Base-by-base conservation (phyloP, 495 filamentous ascomycete genomes). In the Hypoxylon trugodes region DNA sequence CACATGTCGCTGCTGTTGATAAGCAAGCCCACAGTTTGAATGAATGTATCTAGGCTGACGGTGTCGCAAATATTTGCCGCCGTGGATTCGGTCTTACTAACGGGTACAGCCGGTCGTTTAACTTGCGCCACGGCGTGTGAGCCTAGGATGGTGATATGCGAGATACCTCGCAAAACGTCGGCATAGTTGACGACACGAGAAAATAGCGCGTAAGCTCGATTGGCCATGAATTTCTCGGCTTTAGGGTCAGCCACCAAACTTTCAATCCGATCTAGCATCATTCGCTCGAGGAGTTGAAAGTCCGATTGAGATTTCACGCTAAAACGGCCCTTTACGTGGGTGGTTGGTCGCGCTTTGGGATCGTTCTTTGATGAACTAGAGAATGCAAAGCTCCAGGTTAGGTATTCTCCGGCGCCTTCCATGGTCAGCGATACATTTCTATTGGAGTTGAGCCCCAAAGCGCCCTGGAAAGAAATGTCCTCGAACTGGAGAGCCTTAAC, bases 21-120 rank as follows among this genome's bases (percentile, higher is more conserved):
- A 3, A 73, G 55, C 2, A 78, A 52, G 10, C 76, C 74, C 2
- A 67, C 70, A 12, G 75, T 72, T 58, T 78, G 72, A 10, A 79
- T 68, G 51, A 76, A 75, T 0, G 30, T 67, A 37, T 78, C 76
- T 24, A 74, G 32, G 3, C 65, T 37, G 6, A 77, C 57, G 0
- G 70, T 53, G 26, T 76, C 68, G 35, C 49, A 61, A 19, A 37
- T 36, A 54, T 66, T 36, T 0, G 30, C 51, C 4, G 51, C 72
- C 6, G 69, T 70, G 40, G 65, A 64, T 26, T 74, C 66, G 1
- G 57, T 53, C 1, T 26, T 32, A 40, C 33, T 45, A 7, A 52
- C 43, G 10, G 32, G 6, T 18, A 18, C 19, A 26, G 25, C 10
- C 6, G 51, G 40, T 10, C 24, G 40, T 18, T 22, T 52, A 15